Conservation (phyloP, 1,139 yeast species). For the Kodamaea fungicola region DNA sequence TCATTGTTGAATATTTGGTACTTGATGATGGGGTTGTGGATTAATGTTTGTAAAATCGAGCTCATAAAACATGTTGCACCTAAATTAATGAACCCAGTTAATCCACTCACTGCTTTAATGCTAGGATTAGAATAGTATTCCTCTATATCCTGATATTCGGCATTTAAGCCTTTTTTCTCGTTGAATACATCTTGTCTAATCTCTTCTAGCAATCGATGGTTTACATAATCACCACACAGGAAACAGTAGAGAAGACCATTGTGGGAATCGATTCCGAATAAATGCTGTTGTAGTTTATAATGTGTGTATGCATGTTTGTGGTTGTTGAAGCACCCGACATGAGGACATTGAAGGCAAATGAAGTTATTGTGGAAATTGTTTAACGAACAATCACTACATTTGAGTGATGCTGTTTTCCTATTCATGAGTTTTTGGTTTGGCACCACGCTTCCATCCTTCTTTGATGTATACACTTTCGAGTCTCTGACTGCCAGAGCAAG, state of each 20-base stretch:
- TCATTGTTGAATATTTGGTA: constrained; percentile 74
- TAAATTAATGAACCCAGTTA: constrained; percentile 85
- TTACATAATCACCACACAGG: constrained; percentile 69
- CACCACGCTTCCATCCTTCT: constrained; percentile 31
- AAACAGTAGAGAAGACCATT: constrained; percentile 70
- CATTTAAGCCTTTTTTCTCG: constrained; percentile 1
- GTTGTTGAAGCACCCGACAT: constrained; percentile 62
- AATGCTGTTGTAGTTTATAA: constrained; percentile 60
- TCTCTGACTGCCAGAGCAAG: constrained; percentile 34
- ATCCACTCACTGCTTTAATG: constrained; percentile 63
- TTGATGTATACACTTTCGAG: constrained; percentile 20
- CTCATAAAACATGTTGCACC: constrained; percentile 98
- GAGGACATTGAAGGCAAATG: constrained; percentile 79
- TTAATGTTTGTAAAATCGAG: constrained; percentile 75
- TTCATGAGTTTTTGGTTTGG: constrained; percentile 28
- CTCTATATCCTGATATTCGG: constrained; percentile 4
- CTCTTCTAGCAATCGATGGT: constrained; percentile 54
- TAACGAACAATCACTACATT: constrained; percentile 49
- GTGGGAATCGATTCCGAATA: constrained; percentile 64
- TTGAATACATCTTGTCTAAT: constrained; percentile 37
- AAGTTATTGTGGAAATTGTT: constrained; percentile 51
- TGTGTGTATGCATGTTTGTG: constrained; percentile 60
- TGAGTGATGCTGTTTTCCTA: constrained; percentile 41
- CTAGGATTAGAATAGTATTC: constrained; percentile 45
- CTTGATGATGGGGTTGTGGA: constrained; percentile 85